Evolutionary conservation across 768 basidiomycete genomes (phyloP), one percentile per base, ranked within the genome.

Genomic region (Trametes maxima): DNA sequence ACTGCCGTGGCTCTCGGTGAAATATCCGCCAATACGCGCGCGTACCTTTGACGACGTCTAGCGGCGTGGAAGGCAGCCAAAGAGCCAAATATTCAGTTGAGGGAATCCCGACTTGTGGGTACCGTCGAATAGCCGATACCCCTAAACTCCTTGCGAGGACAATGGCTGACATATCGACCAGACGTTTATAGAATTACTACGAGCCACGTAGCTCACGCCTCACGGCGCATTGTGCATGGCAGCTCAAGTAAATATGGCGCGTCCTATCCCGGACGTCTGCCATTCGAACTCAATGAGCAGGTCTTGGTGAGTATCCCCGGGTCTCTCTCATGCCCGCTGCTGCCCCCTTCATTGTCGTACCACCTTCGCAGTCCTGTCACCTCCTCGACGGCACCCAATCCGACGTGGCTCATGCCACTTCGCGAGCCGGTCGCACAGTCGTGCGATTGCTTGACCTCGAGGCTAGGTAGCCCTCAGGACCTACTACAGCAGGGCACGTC

Each of bases 341-440:
- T 14, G 19, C 19, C 24, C 37, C 14, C 39, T 35, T 46, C 50
- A 19, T 24, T 51, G 48, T 58, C 57, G 48, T 58, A 58, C 48
- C 48, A 58, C 25, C 12, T 16, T n/a, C 24, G 17, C 24, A 16
- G 13, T 35, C 44, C 43, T 24, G 19, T 25, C 21, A 37, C 45
- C 54, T 39, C 28, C 25, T 3, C 19, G n/a, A 17, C 39, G 49
- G 57, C 43, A 58, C 39, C 57, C 57, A 58, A 58, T 58, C 57
- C 48, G 48, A 21, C 50, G 35, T 52, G 28, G 33, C 39, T 39
- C 39, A 45, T 51, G 40, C 24, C 51, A 5, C 3, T 33, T 36
- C 28, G 14, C 6, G 33, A 48, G 39, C 21, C 11, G n/a, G 62
- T 63, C 62, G 45, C 62, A 63, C 62, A 63, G 28, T 22, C 62